These are phyloP conservation scores for Populus euphratica DNA, from an alignment of 345 rosid genomes.

Conservation along the genomic window DNA sequence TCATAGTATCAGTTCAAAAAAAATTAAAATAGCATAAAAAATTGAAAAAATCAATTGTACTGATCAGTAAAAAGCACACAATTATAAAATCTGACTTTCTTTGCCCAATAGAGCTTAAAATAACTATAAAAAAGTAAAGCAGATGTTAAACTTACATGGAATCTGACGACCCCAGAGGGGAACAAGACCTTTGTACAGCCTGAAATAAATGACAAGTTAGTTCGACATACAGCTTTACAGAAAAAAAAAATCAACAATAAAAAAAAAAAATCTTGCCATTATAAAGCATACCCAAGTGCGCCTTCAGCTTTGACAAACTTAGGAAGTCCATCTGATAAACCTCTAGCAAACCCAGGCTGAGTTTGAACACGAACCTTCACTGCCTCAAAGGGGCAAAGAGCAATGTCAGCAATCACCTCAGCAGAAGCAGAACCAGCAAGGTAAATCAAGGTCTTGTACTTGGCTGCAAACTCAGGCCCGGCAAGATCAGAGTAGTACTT, in stretches of 20 bases:
- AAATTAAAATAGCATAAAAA: not conserved
- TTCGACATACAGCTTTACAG: not conserved
- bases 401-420: slow-evolving; percentile 86
- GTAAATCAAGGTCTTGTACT: slow-evolving; percentile 94
- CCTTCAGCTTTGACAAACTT: slow-evolving; percentile 93
- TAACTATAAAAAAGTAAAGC: not conserved
- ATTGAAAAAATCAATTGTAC: not conserved
- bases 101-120: not conserved
- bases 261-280: not conserved
- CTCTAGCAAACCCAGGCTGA: slow-evolving; percentile 98
- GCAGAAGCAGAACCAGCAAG: slow-evolving; percentile 99
- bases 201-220: slow-evolving; percentile 29
- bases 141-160: slow-evolving; percentile 68
- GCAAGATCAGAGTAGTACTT: slow-evolving; percentile 88
- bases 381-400: slow-evolving; percentile 98
- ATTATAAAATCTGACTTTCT: not conserved
- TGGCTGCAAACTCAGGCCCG: slow-evolving; percentile 78
- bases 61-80: not conserved
- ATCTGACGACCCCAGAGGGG: slow-evolving; percentile 99
- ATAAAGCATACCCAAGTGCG: slow-evolving; percentile 62
- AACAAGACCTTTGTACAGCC: slow-evolving; percentile 91
- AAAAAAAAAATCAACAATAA: too few relatives aligned
- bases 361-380: slow-evolving; percentile 99
- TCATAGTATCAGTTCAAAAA: not conserved
- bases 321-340: slow-evolving; percentile 88